phyloP scores from a whole-genome alignment of 164 flowering plant species.

The Umbilicus rupestris region DNA sequence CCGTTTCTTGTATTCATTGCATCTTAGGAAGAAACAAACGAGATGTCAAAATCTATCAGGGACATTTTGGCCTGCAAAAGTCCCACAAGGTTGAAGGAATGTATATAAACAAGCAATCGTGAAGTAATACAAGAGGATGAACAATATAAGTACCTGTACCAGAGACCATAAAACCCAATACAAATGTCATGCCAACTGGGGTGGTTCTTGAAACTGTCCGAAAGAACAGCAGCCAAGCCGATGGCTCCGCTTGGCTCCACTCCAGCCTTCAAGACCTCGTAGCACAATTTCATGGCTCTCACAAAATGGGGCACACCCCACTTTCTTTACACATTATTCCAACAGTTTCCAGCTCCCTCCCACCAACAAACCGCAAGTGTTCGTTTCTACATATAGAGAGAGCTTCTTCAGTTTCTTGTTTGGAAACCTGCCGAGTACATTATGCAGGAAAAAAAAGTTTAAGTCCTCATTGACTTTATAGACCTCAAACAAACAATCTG shows the following conservation, averaged over 20 bases:
- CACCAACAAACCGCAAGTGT: slow-evolving; percentile 45
- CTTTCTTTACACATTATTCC: no score
- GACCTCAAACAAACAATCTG: no score
- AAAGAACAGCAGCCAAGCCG: no score
- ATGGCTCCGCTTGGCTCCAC: no score
- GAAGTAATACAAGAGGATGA: background rate
- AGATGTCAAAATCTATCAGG: slow-evolving; percentile 82
- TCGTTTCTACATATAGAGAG: slow-evolving; percentile 77
- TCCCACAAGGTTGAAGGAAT: background rate
- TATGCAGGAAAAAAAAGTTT: background rate
- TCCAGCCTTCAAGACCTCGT: no score
- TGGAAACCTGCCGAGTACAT: slow-evolving; percentile 40
- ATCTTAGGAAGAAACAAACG: slow-evolving; percentile 83
- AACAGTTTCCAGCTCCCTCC: no score
- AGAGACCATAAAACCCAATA: slow-evolving; percentile 95
- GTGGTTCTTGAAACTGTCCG: no score
- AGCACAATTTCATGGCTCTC: no score
- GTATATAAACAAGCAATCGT: background rate
- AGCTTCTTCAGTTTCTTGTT: slow-evolving; percentile 56
- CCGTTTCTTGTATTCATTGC: slow-evolving; percentile 63
- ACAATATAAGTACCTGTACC: slow-evolving; percentile 54
- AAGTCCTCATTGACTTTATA: no score
- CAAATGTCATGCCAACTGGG: slow-evolving; percentile 77
- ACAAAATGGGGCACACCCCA: no score
- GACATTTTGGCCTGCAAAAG: slow-evolving; percentile 80